Base-by-base conservation (phyloP, 352 stramenopile species). In the Globisporangium spiculum region DNA sequence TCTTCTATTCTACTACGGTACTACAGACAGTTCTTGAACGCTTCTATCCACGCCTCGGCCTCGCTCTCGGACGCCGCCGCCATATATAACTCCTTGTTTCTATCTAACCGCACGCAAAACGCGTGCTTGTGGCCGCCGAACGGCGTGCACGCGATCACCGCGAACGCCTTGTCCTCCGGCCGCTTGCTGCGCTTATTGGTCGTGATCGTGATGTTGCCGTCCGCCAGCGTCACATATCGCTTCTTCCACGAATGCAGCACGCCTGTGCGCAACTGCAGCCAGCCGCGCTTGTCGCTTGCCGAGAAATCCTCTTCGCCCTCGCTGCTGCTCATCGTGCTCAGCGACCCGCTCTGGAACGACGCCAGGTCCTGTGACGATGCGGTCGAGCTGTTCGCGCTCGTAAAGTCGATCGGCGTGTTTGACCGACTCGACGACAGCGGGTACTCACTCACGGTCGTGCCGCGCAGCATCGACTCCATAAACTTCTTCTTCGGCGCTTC, bases 1-100 rank as follows among this genome's bases (percentile, higher is more conserved):
- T 57, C 52, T 18, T 58, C 22, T 7, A 30, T 58, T 50, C 41
- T 50, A 50, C 8, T 27, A 30, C 16, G n/a, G 22, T 7, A 26
- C 56, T 69, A 69, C 22, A 69, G 56, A 65, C 67, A 74, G 65
- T 72, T 88, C 63, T 81, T 79, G 41, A 91, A 68, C 34, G 77
- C 80, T 22, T 75, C 65, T 63, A 88, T 71, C 83, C 83, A 91
- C 65, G 75, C 71, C 32, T 84, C 71, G 41, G 70, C 74, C 55
- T 92, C 81, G 1, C 63, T 75, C 55, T 76, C 72, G 46, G 85
- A 76, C 8, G 75, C 70, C 0, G 81, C 73, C 60, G 79, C 70
- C 71, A 86, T 75, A 53, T 74, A 77, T 24, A 92, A 60, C 48
- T 90, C 75, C 74, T 83, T 87, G 80, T 84, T 67, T 55, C 80